Evolutionary conservation across 345 rosid species (phyloP), one percentile per base, ranked within the genome.

Genomic region (Pistacia atlantica): DNA sequence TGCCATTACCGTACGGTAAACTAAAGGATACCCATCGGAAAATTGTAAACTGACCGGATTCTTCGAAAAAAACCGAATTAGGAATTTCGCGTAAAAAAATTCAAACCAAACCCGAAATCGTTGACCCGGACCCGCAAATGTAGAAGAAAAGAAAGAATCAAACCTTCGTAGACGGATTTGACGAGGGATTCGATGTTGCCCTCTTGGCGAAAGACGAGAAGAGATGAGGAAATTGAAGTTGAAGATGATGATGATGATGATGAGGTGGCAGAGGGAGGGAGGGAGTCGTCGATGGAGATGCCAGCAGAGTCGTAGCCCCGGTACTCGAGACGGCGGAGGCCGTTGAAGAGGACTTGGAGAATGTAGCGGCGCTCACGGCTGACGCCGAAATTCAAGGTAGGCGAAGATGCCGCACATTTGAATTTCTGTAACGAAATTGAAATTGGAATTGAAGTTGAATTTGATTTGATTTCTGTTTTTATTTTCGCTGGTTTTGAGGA

Each of bases 121-220:
- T 2, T 22, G 18, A 17, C 76, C 37, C 42, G 13, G 31, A 17
- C 14, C 20, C 10, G 35, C 33, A 75, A 72, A 57, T 42, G 46
- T 42, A 42, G 8, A 12, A 12, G 56, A 59, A 61, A 14, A 25
- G 51, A 71, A 62, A 5, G 52, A 6, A 38, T 14, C 10, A 0
- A 25, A 93, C 98, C 98, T 89, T 86, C 80, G 75, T 95, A 90
- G 4, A 95, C 96, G 48, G 94, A 92, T 81, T 89, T 93, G 82
- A 95, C 99, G 56, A 95, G 99, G 64, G 98, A 93, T 72, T 95
- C 99, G 72, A 93, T 95, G 89, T 93, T 95, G 8, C 99, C 99
- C 22, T 84, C 98, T 76, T 92, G 92, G 25, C 97, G 98, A 78
- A 93, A 95, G 38, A 93, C 96, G 55, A 92, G 93, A 8, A 91